Conservation (phyloP, 768 basidiomycete species). For the Lactifluus rugatus region DNA sequence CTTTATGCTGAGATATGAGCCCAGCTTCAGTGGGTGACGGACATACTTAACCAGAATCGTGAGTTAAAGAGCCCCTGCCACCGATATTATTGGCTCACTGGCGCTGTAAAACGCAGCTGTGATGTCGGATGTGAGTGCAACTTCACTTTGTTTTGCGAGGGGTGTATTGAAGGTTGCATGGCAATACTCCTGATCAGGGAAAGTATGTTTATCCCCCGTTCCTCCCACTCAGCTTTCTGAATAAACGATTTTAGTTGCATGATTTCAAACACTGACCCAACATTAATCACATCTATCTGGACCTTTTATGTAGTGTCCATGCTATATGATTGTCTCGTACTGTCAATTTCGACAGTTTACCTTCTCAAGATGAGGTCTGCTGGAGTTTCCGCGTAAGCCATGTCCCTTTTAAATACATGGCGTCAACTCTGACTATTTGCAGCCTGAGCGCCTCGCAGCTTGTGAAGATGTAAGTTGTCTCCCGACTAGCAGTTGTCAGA, state of each 20-base stretch:
- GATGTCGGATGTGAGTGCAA: neutral
- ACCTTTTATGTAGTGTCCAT: slow-evolving; percentile 50
- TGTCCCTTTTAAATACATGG: neutral
- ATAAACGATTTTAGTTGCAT: slow-evolving; percentile 36
- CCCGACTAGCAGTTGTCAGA: neutral
- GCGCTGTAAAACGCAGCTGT: slow-evolving; percentile 10
- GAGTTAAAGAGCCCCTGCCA: slow-evolving; percentile 21
- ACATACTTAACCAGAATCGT: slow-evolving; percentile 42
- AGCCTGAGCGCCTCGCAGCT: slow-evolving; percentile 23
- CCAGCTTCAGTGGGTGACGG: slow-evolving; percentile 49
- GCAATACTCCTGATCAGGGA: slow-evolving; percentile 23
- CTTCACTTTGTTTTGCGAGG: neutral
- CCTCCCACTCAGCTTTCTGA: neutral
- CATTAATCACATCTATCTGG: slow-evolving; percentile 36
- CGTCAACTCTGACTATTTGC: neutral
- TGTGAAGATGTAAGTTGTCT: slow-evolving; percentile 21
- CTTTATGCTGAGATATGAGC: neutral
- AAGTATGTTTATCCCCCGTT: slow-evolving; percentile 23
- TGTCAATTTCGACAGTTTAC: slow-evolving; percentile 41
- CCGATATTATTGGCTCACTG: neutral
- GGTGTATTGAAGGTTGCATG: neutral
- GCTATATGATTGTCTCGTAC: slow-evolving; percentile 44
- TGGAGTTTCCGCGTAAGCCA: slow-evolving; percentile 24
- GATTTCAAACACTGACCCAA: slow-evolving; percentile 24
- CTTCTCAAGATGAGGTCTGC: slow-evolving; percentile 38